Percentiles rank a stretch among this genome's conserved stretches.
Evolutionary conservation across 441 rosid species (phyloP).

Genomic region (Sinapis alba): DNA sequence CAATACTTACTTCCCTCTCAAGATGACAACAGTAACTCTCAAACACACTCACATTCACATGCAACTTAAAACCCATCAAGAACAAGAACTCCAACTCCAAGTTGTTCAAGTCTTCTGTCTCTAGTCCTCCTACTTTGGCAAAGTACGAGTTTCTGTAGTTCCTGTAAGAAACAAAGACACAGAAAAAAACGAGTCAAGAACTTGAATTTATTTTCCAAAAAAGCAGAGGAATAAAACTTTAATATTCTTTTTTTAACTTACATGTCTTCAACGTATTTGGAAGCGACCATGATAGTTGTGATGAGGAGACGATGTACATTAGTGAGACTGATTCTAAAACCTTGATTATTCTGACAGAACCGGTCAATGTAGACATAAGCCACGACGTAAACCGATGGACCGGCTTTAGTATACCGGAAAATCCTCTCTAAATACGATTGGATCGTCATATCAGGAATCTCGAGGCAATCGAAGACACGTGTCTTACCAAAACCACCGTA

Average conservation of each 20-base stretch:
- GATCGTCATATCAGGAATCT: constrained; percentile 81
- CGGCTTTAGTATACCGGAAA: constrained; percentile 77
- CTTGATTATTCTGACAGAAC: constrained; percentile 76
- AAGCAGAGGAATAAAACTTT: neutral
- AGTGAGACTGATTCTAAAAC: constrained; percentile 60
- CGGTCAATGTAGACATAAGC: constrained; percentile 89
- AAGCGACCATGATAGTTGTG: constrained; percentile 87
- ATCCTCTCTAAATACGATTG: constrained; percentile 85
- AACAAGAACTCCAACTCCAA: constrained; percentile 83
- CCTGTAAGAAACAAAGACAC: constrained; percentile 44
- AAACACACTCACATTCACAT: constrained; percentile 85
- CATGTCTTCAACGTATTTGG: constrained; percentile 92
- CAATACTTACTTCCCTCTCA: constrained; percentile 84
- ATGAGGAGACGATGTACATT: constrained; percentile 84
- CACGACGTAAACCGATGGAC: constrained; percentile 85
- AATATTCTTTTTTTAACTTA: constrained; percentile 40
- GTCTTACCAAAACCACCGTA: constrained; percentile 47
- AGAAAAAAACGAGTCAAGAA: neutral
- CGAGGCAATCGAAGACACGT: constrained; percentile 68
- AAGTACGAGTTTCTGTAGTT: constrained; percentile 80
- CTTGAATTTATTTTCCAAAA: neutral
- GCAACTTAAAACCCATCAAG: constrained; percentile 83
- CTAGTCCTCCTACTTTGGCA: constrained; percentile 86
- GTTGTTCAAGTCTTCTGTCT: constrained; percentile 64
- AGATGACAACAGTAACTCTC: constrained; percentile 88